Evolutionary conservation across 2,329 filamentous ascomycete species (phyloP).

Genomic region (Colletotrichum graminicola): DNA sequence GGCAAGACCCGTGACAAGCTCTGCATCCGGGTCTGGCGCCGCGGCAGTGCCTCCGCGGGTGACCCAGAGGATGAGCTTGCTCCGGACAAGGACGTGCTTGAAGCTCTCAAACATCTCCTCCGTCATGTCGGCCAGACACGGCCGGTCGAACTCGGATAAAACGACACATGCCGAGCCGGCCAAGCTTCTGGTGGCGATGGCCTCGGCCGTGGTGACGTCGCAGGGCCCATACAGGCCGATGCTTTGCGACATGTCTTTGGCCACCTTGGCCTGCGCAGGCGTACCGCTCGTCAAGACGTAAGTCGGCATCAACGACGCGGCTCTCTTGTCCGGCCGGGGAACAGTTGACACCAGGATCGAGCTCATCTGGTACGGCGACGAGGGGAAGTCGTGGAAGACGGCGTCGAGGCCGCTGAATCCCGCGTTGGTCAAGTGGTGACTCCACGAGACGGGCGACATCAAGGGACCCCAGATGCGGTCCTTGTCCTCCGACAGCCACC

Average conservation of each 20-base stretch:
- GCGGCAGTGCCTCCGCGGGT: slow-evolving; percentile 32
- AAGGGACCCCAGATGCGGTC: slow-evolving; percentile 45
- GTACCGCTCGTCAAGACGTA: slow-evolving; percentile 20
- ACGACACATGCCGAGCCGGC: slow-evolving; percentile 43
- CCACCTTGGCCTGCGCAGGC: slow-evolving; percentile 7
- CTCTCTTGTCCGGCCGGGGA: not conserved
- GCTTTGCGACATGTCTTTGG: slow-evolving; percentile 4
- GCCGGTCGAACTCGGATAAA: slow-evolving; percentile 43
- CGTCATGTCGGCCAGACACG: slow-evolving; percentile 43
- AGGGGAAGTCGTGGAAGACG: slow-evolving; percentile 45
- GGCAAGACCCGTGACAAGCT: slow-evolving; percentile 45
- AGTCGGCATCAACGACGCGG: not conserved
- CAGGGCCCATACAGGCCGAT: not conserved
- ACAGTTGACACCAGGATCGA: slow-evolving; percentile 45
- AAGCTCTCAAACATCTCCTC: slow-evolving; percentile 40
- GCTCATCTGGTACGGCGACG: slow-evolving; percentile 38
- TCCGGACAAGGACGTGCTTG: slow-evolving; percentile 44
- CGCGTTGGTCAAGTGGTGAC: slow-evolving; percentile 36
- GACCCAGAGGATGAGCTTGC: slow-evolving; percentile 38
- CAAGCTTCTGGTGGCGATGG: slow-evolving; percentile 35
- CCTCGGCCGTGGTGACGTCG: not conserved
- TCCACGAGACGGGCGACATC: slow-evolving; percentile 46
- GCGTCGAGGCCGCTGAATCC: slow-evolving; percentile 45
- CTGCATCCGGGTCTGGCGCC: slow-evolving; percentile 40
- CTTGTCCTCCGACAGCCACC: slow-evolving; percentile 50